phyloP scores from a whole-genome alignment of 2,329 filamentous ascomycete genomes.

The Talaromyces sp. region DNA sequence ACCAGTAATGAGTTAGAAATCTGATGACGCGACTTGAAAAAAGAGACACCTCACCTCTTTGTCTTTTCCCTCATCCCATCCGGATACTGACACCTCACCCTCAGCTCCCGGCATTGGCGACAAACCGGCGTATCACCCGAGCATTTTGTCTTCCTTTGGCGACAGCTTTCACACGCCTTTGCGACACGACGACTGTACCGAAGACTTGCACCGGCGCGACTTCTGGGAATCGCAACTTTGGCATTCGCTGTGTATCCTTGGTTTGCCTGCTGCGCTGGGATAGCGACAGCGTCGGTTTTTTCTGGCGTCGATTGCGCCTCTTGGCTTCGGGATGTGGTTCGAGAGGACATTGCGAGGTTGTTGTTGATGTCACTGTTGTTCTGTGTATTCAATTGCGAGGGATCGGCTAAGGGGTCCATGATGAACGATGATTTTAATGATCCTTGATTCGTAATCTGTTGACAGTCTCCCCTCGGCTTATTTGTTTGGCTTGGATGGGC shows the following conservation, averaged over 20 bases:
- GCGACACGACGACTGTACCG: slow-evolving; percentile 30
- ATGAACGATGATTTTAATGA: too few species aligned
- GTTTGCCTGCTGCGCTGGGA: neutral
- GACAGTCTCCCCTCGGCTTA: neutral
- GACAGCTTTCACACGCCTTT: slow-evolving; percentile 43
- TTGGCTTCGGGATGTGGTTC: slow-evolving; percentile 7
- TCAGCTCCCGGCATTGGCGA: slow-evolving; percentile 39
- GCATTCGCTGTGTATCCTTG: slow-evolving; percentile 17
- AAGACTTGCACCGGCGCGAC: slow-evolving; percentile 17
- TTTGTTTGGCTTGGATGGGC: neutral
- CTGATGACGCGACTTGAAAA: neutral
- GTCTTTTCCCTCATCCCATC: slow-evolving; percentile 38
- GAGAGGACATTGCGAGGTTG: neutral
- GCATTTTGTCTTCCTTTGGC: slow-evolving; percentile 44
- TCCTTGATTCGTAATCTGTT: neutral
- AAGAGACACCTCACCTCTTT: slow-evolving; percentile 28
- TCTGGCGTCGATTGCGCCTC: slow-evolving; percentile 14
- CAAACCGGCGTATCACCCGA: slow-evolving; percentile 42
- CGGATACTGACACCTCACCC: slow-evolving; percentile 37
- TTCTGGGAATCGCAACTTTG: slow-evolving; percentile 33
- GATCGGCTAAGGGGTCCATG: neutral
- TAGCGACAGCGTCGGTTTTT: neutral
- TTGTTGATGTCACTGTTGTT: neutral
- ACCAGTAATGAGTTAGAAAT: neutral
- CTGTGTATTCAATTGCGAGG: neutral